Base-by-base conservation (phyloP, 768 basidiomycete genomes). In the Rhodotorula diobovata region DNA sequence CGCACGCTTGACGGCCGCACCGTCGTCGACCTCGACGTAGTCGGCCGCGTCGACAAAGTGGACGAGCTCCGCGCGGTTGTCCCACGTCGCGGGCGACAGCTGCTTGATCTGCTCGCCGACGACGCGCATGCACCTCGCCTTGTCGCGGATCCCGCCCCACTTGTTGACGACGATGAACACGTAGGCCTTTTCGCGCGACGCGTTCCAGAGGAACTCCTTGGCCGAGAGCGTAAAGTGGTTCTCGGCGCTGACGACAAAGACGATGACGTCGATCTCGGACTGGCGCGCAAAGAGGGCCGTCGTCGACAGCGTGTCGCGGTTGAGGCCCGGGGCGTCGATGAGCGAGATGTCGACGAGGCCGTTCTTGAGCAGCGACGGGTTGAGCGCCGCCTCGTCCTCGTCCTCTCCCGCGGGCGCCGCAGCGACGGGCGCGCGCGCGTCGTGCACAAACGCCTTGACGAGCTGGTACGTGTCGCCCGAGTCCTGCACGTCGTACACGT, bases 141-240 rank as follows among this genome's bases (percentile, higher is more conserved):
- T 96, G 84, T 97, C 90, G 80, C 88, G 87, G 82, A 98, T 95
- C 79, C 91, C 89, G 77, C 92, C 93, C 80, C 88, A 99, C 80
- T 94, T 93, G 85, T 99, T 99, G 80, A 97, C 95, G 65, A 98
- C 96, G 79, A 98, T 90, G 84, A 99, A 99, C 60, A 99, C 83
- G 79, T 94, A 95, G 1, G 95, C 93, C 83, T 98, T 98, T 83
- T 99, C 96, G 77, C 91, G 89, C 82, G 90, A 90, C 4, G 95
- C 93, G 76, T 87, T 91, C 83, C 83, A 86, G 58, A 99, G 85
- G 84, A 99, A 97, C 80, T 97, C 93, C 79, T 89, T 91, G 23
- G 93, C 90, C 9, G 93, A 95, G 30, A 94, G 85, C 0, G 96
- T 99, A 80, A 99, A 95, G 83, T 98, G 95, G 81, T 99, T 98